Conservation (phyloP, 148 eudicot species). For the Camellia granthamiana region DNA sequence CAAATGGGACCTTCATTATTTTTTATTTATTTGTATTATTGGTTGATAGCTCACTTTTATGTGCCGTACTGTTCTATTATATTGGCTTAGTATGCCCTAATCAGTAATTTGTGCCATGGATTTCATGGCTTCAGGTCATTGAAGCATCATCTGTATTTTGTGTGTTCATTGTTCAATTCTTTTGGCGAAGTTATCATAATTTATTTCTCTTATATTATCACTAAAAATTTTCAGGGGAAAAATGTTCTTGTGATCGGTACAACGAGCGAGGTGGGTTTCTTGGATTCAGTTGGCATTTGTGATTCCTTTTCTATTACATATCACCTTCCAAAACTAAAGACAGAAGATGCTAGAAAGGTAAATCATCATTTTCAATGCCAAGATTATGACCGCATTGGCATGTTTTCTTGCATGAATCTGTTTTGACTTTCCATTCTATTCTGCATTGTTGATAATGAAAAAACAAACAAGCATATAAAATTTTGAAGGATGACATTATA, state of each 20-base stretch:
- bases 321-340: conserved; percentile 70
- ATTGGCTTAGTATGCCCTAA: background rate
- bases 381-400: background rate
- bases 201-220: background rate
- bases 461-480: background rate
- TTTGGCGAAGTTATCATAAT: background rate
- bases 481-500: background rate
- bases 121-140: background rate
- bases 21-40: too few species aligned
- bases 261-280: conserved; percentile 82
- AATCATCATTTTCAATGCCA: background rate
- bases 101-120: background rate
- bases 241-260: conserved; percentile 88
- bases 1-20: background rate
- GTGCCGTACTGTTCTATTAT: background rate
- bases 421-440: background rate
- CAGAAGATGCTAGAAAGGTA: conserved; percentile 91
- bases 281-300: conserved; percentile 82
- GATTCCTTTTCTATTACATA: conserved; percentile 84
- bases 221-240: conserved; percentile 55
- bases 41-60: background rate
- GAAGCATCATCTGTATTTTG: background rate
- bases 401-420: background rate
- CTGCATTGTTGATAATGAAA: background rate
- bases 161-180: background rate